A percentile compares a stretch with the other conserved stretches of the same genome.
Conservation (phyloP, 2,329 filamentous ascomycete genomes). For the Paecilomyces dactylethromorphus region DNA sequence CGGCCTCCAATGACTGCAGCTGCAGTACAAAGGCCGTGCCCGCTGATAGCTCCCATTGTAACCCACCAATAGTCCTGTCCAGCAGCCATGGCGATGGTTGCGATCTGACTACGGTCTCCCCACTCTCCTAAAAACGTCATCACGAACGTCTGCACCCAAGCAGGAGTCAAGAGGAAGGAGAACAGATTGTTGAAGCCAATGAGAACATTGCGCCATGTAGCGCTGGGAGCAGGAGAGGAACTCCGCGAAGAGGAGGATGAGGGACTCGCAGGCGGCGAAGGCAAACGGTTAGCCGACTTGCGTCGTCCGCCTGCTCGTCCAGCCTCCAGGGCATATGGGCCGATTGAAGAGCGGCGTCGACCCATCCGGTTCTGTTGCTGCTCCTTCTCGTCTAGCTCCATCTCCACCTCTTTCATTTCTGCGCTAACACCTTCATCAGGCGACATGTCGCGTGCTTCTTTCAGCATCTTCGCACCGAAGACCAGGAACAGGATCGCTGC, state of each 20-base stretch:
- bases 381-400: slow-evolving; percentile 90
- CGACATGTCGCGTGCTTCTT: slow-evolving; percentile 83
- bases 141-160: slow-evolving; percentile 97
- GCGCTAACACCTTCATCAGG: slow-evolving; percentile 87
- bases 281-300: slow-evolving; percentile 68
- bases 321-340: slow-evolving; percentile 73
- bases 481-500: slow-evolving; percentile 81
- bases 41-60: slow-evolving; percentile 76
- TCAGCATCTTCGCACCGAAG: slow-evolving; percentile 77
- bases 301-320: slow-evolving; percentile 57
- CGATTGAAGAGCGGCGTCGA: slow-evolving; percentile 60
- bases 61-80: slow-evolving; percentile 99
- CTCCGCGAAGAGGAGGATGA: slow-evolving; percentile 67
- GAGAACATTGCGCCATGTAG: slow-evolving; percentile 38
- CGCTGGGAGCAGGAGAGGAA: slow-evolving; percentile 44
- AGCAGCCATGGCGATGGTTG: slow-evolving; percentile 97
- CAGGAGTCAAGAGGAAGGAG: slow-evolving; percentile 81
- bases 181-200: slow-evolving; percentile 77
- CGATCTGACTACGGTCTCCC: slow-evolving; percentile 96
- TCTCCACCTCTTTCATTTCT: slow-evolving; percentile 96
- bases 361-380: slow-evolving; percentile 62
- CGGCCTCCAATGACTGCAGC: slow-evolving; percentile 86
- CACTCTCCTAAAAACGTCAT: slow-evolving; percentile 99
- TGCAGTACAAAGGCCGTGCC: slow-evolving; percentile 84
- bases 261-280: slow-evolving; percentile 72